Evolutionary conservation across 345 rosid species (phyloP), one percentile per base, ranked within the genome.

Genomic region (Punica granatum): DNA sequence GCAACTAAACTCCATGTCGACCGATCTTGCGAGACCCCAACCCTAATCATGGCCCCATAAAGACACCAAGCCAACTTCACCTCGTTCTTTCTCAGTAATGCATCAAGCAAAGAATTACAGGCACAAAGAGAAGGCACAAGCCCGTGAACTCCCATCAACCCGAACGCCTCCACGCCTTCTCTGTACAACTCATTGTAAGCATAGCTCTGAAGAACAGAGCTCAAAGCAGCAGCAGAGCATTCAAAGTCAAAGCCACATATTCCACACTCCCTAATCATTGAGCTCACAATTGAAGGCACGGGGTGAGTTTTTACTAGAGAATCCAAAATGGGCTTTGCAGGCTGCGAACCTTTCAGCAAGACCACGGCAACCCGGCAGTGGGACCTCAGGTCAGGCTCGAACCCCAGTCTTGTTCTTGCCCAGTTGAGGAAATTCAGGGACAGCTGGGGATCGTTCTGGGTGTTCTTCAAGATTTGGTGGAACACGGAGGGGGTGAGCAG

Each of bases 401-500:
- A 80, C 19, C 76, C 78, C 33, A 83, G 79, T 73, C 80, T 67
- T 48, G 78, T 48, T 67, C 61, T 68, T 21, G 77, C 84, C 82
- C 82, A 84, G 60, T 81, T 79, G 85, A 84, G 88, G 86, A 91
- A 88, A 69, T 65, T 43, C 30, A 91, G 80, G 37, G 88, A 72
- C 49, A 76, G 68, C 61, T 67, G 71, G 25, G 88, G 85, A 44
- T 73, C 73, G 13, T 67, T 35, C 66, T 80, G 76, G 73, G 86
- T 86, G 60, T 72, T 85, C 33, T 30, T 67, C 68, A 86, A 81
- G 76, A 90, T 78, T 31, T 80, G 84, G 65, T 77, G 82, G 77
- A 88, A 81, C 30, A 88, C 63, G 6, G 77, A 18, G 5, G 84
- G 81, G 34, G 82, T 73, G 63, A 88, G 82, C 54, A 79, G 80